Conservation (phyloP, 768 basidiomycete genomes). For the Grammothele lineata region DNA sequence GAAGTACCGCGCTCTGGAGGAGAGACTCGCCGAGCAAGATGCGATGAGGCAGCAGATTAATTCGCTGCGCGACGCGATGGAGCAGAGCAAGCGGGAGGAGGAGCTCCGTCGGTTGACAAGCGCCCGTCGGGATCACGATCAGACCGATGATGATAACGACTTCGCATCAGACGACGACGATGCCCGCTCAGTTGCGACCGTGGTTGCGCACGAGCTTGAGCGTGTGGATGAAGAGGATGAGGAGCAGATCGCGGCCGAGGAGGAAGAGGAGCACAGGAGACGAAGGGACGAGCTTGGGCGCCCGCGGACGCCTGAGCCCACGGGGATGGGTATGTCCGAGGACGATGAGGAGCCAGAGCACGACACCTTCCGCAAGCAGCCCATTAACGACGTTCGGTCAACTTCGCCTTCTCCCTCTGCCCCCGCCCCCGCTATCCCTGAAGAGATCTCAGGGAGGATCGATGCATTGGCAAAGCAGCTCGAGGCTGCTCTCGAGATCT, state of each 20-base stretch:
- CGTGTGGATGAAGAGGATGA: constrained; percentile 75
- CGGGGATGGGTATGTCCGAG: constrained; percentile 47
- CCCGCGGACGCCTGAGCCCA: constrained; percentile 80
- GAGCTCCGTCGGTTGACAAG: constrained; percentile 30
- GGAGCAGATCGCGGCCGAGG: constrained; percentile 40
- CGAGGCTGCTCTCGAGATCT: constrained; percentile 69
- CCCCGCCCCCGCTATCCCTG: constrained; percentile 31
- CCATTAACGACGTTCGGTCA: constrained; percentile 11
- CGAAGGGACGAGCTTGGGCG: constrained; percentile 55
- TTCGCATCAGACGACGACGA: constrained; percentile 35
- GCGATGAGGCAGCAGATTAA: constrained; percentile 74
- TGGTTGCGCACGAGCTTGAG: constrained; percentile 65
- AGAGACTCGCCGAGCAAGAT: constrained; percentile 81
- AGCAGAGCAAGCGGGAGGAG: constrained; percentile 54
- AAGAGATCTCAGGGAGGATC: constrained; percentile 62
- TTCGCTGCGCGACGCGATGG: constrained; percentile 66
- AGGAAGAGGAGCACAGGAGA: constrained; percentile 46
- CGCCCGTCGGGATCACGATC: constrained; percentile 18
- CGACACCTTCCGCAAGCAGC: constrained; percentile 5
- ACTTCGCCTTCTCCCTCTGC: constrained; percentile 21
- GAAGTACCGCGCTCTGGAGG: constrained; percentile 80
- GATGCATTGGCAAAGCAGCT: constrained; percentile 65
- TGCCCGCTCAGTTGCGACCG: constrained; percentile 63
- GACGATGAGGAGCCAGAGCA: constrained; percentile 40
- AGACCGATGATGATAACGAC: constrained; percentile 15